phyloP scores from a whole-genome alignment of 1,284 basidiomycete genomes.

The Caloboletus inedulis region DNA sequence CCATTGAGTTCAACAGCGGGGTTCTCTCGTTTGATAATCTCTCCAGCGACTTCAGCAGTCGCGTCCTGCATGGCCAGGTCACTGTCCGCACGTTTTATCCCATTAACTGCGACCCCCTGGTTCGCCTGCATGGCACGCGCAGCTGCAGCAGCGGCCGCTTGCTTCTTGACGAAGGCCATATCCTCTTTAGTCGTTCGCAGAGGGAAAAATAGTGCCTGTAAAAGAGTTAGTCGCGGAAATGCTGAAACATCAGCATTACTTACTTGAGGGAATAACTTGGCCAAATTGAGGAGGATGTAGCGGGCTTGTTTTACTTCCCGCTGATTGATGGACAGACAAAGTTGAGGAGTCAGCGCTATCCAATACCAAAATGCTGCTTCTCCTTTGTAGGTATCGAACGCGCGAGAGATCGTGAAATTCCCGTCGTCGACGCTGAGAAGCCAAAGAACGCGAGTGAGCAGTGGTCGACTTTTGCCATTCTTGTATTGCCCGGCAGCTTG shows the following conservation, averaged over 20 bases:
- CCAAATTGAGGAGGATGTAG: conserved; percentile 86
- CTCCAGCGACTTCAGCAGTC: conserved; percentile 28
- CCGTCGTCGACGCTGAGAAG: conserved; percentile 92
- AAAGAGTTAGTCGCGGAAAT: conserved; percentile 14
- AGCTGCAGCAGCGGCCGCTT: conserved; percentile 38
- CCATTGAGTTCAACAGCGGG: conserved; percentile 16
- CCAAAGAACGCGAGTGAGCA: conserved; percentile 94
- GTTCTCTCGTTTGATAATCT: conserved; percentile 31
- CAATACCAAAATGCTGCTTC: conserved; percentile 98
- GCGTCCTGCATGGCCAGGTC: conserved; percentile 35
- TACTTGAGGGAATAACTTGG: conserved; percentile 92
- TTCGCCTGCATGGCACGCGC: conserved; percentile 32
- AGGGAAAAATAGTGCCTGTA: conserved; percentile 92
- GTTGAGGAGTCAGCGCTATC: conserved; percentile 96
- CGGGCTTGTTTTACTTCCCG: conserved; percentile 93
- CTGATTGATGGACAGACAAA: conserved; percentile 88
- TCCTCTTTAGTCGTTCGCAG: conserved; percentile 93
- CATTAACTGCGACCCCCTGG: conserved; percentile 24
- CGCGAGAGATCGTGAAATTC: conserved; percentile 73
- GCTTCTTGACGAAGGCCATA: conserved; percentile 56
- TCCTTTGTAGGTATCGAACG: conserved; percentile 96
- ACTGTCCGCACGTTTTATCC: conserved; percentile 29
- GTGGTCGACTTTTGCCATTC: conserved; percentile 88
- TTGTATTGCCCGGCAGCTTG: conserved; percentile 98
- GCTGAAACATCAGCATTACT: conserved; percentile 22